Evolutionary conservation across 1,284 basidiomycete species (phyloP).

Genomic region (Cryptococcus sp.): DNA sequence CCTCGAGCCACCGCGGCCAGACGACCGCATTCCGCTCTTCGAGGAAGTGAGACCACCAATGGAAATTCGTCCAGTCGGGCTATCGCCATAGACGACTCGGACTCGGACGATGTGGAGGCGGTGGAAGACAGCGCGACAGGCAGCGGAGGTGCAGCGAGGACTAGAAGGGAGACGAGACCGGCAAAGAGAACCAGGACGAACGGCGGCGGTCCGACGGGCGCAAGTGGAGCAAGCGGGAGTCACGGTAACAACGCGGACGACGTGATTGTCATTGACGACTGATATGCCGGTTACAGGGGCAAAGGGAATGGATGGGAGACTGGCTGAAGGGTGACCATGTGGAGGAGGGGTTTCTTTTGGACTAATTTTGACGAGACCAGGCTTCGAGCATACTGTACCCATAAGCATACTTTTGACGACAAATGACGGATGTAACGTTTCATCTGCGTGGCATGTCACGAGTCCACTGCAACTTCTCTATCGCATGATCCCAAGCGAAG

Average conservation of each 20-base stretch:
- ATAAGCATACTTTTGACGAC: too few relatives aligned
- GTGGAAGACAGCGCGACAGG: neutral
- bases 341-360: too few relatives aligned
- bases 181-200: constrained; percentile 1
- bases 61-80: constrained; percentile 4
- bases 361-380: too few relatives aligned
- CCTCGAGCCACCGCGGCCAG: constrained; percentile 20
- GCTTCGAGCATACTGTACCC: too few relatives aligned
- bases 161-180: constrained; percentile 1
- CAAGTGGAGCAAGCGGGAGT: constrained; percentile 1
- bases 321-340: too few relatives aligned
- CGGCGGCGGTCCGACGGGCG: too few relatives aligned
- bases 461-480: too few relatives aligned
- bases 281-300: too few relatives aligned
- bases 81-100: constrained; percentile 1
- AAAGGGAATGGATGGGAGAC: too few relatives aligned
- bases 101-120: constrained; percentile 10
- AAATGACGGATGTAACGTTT: too few relatives aligned
- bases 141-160: constrained; percentile 6
- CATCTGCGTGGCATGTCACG: too few relatives aligned
- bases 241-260: constrained; percentile 17
- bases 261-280: constrained; percentile 38
- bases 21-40: constrained; percentile 12
- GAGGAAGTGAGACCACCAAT: constrained; percentile 5
- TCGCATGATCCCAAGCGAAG: too few relatives aligned